phyloP scores from a whole-genome alignment of 768 basidiomycete genomes.

The Rickenella mellea region DNA sequence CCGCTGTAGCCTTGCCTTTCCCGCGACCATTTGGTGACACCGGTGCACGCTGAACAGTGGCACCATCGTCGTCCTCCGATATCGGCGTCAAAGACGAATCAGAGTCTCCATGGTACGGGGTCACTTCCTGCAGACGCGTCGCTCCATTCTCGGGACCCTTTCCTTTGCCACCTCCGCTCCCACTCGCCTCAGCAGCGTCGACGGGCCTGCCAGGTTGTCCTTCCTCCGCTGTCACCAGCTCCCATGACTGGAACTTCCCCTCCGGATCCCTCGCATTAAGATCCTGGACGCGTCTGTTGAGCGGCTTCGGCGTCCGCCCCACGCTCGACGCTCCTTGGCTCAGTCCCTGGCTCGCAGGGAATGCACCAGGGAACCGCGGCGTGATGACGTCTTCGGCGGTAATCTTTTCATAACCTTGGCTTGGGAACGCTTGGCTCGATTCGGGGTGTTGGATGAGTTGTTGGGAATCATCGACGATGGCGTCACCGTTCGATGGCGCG shows the following conservation, averaged over 20 bases:
- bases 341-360: neutral
- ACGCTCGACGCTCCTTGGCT: neutral
- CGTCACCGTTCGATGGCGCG: neutral
- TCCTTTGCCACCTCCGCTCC: neutral
- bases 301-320: neutral
- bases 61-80: constrained; percentile 1
- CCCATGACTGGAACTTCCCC: neutral
- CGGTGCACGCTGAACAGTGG: too few relatives aligned
- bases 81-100: neutral
- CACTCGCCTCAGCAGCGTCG: neutral
- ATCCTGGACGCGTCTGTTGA: neutral
- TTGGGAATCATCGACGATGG: neutral
- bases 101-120: constrained; percentile 1
- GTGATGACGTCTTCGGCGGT: neutral
- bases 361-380: too few relatives aligned
- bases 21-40: too few relatives aligned
- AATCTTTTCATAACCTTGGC: neutral
- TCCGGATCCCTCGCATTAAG: neutral
- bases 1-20: too few relatives aligned
- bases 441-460: neutral
- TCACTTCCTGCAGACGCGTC: neutral
- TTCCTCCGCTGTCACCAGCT: too few relatives aligned
- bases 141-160: neutral
- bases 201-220: neutral
- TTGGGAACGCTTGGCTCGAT: neutral